Evolutionary conservation across 2,329 filamentous ascomycete genomes (phyloP).

Genomic region (Fusarium sp.): DNA sequence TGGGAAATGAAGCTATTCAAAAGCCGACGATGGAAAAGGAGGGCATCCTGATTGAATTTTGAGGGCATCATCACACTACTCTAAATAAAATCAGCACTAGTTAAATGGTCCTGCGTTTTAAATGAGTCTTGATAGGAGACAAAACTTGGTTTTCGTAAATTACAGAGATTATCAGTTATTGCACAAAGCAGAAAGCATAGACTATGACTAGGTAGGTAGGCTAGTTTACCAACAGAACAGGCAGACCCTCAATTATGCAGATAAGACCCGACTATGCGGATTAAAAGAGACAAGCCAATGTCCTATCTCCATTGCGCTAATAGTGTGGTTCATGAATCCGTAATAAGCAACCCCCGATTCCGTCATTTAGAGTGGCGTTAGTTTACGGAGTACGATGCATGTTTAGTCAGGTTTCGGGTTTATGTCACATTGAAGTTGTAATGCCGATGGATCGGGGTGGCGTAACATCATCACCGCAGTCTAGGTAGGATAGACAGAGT

Average conservation of each 20-base stretch:
- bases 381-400: not conserved
- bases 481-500: not conserved
- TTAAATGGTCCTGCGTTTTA: not conserved
- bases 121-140: not conserved
- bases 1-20: not conserved
- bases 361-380: not conserved
- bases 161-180: not conserved
- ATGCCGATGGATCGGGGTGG: constrained; percentile 13
- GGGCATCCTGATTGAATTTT: constrained; percentile 29
- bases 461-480: constrained; percentile 3
- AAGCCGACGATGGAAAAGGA: constrained; percentile 11
- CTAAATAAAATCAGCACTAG: not conserved
- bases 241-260: not conserved
- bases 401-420: constrained; percentile 16
- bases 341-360: not conserved
- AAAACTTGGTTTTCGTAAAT: not conserved
- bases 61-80: not conserved
- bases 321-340: not conserved
- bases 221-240: not conserved
- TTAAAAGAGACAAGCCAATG: not conserved
- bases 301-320: not conserved
- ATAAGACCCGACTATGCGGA: not conserved
- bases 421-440: constrained; percentile 4
- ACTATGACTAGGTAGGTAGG: not conserved
- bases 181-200: not conserved